A percentile compares a stretch with the other conserved stretches of the same genome.
These are phyloP conservation scores for Scalesia atractyloides DNA, from an alignment of 129 eudicot species.

Conservation along the genomic window DNA sequence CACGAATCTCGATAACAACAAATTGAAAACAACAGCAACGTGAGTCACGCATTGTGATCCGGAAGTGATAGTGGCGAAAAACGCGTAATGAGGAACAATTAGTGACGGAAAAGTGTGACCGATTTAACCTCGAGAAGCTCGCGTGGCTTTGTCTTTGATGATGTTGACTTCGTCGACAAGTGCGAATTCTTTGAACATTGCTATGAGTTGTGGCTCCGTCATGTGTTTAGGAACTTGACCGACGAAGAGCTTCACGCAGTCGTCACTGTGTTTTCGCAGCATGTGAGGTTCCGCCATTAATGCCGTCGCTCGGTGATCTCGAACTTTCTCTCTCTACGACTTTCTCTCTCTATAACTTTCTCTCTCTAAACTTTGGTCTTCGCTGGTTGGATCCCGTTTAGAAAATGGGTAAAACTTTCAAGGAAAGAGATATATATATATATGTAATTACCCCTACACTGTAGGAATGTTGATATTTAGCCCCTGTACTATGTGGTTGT, in stretches of 20 bases:
- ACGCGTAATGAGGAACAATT: not conserved
- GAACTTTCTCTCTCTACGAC: constrained; percentile 37
- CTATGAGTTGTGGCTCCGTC: constrained; percentile 73
- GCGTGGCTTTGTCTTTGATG: constrained; percentile 89
- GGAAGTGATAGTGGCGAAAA: constrained; percentile 20
- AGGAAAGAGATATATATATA: constrained; percentile 9
- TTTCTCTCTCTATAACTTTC: constrained; percentile 24
- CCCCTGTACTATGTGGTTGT: not conserved
- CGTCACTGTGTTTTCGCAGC: constrained; percentile 49
- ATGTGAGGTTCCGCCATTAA: constrained; percentile 73
- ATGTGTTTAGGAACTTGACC: constrained; percentile 98
- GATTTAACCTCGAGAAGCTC: constrained; percentile 86
- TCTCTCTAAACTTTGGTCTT: constrained; percentile 39
- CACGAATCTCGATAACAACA: constrained; percentile 28
- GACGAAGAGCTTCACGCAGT: constrained; percentile 91
- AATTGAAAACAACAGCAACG: constrained; percentile 15
- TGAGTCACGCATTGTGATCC: constrained; percentile 53
- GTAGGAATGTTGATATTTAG: not conserved
- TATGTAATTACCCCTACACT: constrained; percentile 19
- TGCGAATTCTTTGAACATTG: constrained; percentile 78
- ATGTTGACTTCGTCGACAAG: constrained; percentile 92
- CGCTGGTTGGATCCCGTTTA: constrained; percentile 30
- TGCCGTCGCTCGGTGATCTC: constrained; percentile 35
- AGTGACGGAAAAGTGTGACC: not conserved
- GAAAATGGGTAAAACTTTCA: constrained; percentile 46